Conservation (phyloP, 2,329 filamentous ascomycete genomes). For the Cytospora paraplurivora region DNA sequence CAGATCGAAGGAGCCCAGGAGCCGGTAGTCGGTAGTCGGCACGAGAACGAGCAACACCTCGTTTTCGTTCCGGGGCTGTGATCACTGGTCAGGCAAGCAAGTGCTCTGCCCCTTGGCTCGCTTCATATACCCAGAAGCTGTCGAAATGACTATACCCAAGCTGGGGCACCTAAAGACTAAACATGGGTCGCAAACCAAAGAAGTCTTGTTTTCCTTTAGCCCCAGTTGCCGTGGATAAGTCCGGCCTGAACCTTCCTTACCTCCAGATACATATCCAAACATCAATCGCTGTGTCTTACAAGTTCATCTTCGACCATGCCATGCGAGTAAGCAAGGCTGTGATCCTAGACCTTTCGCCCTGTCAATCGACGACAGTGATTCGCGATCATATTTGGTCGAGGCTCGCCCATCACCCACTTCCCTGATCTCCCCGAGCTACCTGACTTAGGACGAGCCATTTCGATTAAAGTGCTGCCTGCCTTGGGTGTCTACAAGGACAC, state of each 20-base stretch:
- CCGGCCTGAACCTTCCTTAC: background rate
- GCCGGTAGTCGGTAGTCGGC: background rate
- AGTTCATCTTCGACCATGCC: conserved; percentile 4
- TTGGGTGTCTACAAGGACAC: conserved; percentile 18
- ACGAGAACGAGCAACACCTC: background rate
- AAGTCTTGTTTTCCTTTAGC: background rate
- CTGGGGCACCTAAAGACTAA: background rate
- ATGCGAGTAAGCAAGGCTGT: conserved; percentile 27
- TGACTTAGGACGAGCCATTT: conserved; percentile 3
- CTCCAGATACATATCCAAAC: background rate
- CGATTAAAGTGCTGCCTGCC: conserved; percentile 21
- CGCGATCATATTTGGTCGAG: conserved; percentile 11
- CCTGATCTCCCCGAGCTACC: conserved; percentile 5
- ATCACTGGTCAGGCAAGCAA: background rate
- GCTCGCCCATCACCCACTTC: background rate
- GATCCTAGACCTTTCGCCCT: conserved; percentile 11
- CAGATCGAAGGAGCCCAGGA: conserved; percentile 2
- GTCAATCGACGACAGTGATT: conserved; percentile 3
- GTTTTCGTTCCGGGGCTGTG: background rate
- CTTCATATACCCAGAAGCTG: background rate
- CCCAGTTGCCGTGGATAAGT: background rate
- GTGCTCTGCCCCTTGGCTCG: background rate
- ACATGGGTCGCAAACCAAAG: background rate
- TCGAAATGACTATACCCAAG: background rate
- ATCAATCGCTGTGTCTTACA: conserved; percentile 5